These are phyloP conservation scores for Thraustochytrium sp. DNA, from an alignment of 352 stramenopile species.

Conservation along the genomic window DNA sequence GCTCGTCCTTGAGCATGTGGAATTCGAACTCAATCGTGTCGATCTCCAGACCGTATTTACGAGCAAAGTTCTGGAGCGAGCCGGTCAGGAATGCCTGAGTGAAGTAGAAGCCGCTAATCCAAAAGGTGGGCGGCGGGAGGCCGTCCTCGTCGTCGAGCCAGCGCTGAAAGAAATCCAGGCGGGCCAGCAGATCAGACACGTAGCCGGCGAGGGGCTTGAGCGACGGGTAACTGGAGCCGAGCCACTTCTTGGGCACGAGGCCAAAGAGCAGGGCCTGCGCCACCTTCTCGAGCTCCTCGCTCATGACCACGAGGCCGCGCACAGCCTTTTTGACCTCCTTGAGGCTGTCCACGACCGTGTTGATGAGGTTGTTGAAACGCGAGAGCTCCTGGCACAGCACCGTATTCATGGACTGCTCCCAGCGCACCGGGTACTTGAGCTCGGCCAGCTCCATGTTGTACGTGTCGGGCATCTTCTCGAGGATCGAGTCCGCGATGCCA, in stretches of 20 bases:
- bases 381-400: conserved; percentile 88
- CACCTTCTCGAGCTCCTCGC: conserved; percentile 79
- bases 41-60: conserved; percentile 84
- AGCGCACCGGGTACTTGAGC: conserved; percentile 82
- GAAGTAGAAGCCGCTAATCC: conserved; percentile 92
- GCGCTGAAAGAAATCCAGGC: conserved; percentile 79
- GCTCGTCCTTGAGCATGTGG: conserved; percentile 52
- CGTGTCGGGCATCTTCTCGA: conserved; percentile 61
- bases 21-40: conserved; percentile 69
- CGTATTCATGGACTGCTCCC: conserved; percentile 91
- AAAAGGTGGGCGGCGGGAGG: conserved; percentile 70
- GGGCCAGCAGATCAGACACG: conserved; percentile 76
- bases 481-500: conserved; percentile 76
- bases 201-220: conserved; percentile 85
- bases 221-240: conserved; percentile 49
- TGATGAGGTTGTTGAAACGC: conserved; percentile 87
- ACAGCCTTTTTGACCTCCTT: conserved; percentile 80
- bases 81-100: conserved; percentile 90
- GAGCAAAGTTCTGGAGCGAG: conserved; percentile 86
- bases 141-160: conserved; percentile 76
- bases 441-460: conserved; percentile 85
- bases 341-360: conserved; percentile 68
- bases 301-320: conserved; percentile 92
- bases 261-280: conserved; percentile 81
- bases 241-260: conserved; percentile 80